These are phyloP conservation scores for Saccharomycopsis microspora DNA, from an alignment of 805 yeast genomes.

Conservation along the genomic window DNA sequence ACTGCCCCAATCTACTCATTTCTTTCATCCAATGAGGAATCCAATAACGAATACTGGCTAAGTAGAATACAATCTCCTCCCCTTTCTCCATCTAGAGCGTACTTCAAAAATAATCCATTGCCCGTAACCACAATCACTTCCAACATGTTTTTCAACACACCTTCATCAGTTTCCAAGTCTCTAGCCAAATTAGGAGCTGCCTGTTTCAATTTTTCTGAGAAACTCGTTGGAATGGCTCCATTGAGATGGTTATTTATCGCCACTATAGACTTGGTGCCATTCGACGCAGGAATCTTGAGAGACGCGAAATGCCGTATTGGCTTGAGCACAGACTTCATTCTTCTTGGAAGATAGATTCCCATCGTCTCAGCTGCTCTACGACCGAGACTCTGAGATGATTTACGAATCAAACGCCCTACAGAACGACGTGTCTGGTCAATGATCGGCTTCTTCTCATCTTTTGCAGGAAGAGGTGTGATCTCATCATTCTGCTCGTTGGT, in stretches of 20 bases:
- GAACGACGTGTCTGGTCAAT: slow-evolving; percentile 62
- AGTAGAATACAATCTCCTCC: slow-evolving; percentile 89
- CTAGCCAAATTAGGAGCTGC: slow-evolving; percentile 14
- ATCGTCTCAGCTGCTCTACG: slow-evolving; percentile 77
- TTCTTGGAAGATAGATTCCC: slow-evolving; percentile 78
- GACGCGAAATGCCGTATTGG: slow-evolving; percentile 90
- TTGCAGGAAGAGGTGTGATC: not conserved
- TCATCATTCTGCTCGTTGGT: not conserved
- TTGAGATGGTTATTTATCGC: slow-evolving; percentile 26
- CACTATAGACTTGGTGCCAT: slow-evolving; percentile 35
- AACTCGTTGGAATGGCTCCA: slow-evolving; percentile 12
- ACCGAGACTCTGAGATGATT: slow-evolving; percentile 70
- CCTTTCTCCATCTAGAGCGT: slow-evolving; percentile 70
- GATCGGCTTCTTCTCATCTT: slow-evolving; percentile 30
- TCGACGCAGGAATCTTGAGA: slow-evolving; percentile 52
- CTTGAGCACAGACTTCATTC: slow-evolving; percentile 73
- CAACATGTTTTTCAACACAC: slow-evolving; percentile 22
- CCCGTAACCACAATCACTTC: slow-evolving; percentile 66
- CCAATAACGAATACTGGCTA: slow-evolving; percentile 38
- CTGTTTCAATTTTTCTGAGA: slow-evolving; percentile 9
- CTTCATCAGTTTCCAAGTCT: slow-evolving; percentile 17
- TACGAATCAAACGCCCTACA: slow-evolving; percentile 62
- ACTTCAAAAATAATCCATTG: slow-evolving; percentile 72
- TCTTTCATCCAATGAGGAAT: not conserved
- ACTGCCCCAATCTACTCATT: not conserved